Evolutionary conservation across 192 early-diverging fungal genomes (phyloP).

Genomic region (Spizellomyces sp.): DNA sequence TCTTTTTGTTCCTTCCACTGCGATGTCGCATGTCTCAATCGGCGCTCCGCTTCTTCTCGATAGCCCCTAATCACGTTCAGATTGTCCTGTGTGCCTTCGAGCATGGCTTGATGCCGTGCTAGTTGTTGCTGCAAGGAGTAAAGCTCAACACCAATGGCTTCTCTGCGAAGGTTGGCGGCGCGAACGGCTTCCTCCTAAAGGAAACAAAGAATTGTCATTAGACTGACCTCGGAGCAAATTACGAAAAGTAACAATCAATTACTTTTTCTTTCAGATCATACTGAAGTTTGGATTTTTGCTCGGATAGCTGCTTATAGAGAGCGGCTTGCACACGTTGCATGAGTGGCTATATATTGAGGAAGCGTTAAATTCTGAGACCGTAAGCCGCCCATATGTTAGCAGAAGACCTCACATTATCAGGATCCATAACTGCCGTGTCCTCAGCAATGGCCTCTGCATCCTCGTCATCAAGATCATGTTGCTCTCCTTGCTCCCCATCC

Average conservation of each 20-base stretch:
- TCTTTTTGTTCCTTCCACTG: constrained; percentile 55
- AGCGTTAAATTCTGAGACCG: not conserved
- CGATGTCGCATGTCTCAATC: constrained; percentile 32
- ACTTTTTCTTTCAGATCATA: constrained; percentile 60
- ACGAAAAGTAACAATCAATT: not conserved
- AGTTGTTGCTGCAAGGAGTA: constrained; percentile 63
- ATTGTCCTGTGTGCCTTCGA: constrained; percentile 55
- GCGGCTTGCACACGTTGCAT: constrained; percentile 62
- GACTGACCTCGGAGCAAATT: not conserved
- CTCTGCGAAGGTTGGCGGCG: constrained; percentile 44
- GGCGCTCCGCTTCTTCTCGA: constrained; percentile 55
- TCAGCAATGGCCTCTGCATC: constrained; percentile 20
- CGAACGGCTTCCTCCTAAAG: constrained; percentile 49
- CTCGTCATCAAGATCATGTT: not conserved
- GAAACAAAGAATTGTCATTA: not conserved
- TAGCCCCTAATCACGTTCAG: constrained; percentile 45
- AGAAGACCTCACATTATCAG: constrained; percentile 37
- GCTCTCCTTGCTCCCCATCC: too few relatives aligned
- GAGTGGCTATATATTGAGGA: constrained; percentile 44
- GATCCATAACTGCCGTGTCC: constrained; percentile 41
- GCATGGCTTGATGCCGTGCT: constrained; percentile 52
- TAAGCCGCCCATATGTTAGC: not conserved
- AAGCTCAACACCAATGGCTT: constrained; percentile 61
- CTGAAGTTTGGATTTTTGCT: constrained; percentile 41
- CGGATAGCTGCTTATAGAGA: constrained; percentile 52